Percentiles rank a stretch among this genome's conserved stretches.
These are phyloP conservation scores for Talaromyces piceae DNA, from an alignment of 2,329 filamentous ascomycete species.

Conservation along the genomic window DNA sequence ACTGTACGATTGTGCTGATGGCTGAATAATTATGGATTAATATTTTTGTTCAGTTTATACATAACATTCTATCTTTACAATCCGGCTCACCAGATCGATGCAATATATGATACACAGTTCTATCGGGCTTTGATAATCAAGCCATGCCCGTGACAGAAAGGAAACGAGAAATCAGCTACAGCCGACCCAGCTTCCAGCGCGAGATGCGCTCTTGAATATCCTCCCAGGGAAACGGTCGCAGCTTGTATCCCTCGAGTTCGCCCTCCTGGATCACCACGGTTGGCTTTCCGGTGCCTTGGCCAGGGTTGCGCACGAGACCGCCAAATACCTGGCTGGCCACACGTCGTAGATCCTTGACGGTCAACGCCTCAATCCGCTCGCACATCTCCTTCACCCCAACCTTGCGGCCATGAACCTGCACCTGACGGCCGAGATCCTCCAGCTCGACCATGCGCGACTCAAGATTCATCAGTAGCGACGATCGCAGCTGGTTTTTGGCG, in stretches of 20 bases:
- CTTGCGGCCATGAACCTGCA: conserved; percentile 93
- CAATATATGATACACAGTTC: conserved; percentile 6
- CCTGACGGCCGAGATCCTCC: conserved; percentile 87
- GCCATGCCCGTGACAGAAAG: neutral
- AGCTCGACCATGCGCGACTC: conserved; percentile 96
- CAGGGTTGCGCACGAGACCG: conserved; percentile 66
- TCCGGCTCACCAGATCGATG: neutral
- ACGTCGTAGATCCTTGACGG: conserved; percentile 68
- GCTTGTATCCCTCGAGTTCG: conserved; percentile 61
- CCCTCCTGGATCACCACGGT: conserved; percentile 94
- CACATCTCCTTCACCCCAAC: conserved; percentile 93
- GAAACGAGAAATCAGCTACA: conserved; percentile 32
- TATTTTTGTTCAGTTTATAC: too few relatives aligned
- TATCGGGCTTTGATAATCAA: neutral
- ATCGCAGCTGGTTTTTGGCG: conserved; percentile 94
- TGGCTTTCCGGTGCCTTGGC: conserved; percentile 74
- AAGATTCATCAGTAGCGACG: conserved; percentile 89
- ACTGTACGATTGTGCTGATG: too few relatives aligned
- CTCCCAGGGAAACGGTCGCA: conserved; percentile 69
- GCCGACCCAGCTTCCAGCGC: conserved; percentile 70
- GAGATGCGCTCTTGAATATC: conserved; percentile 83
- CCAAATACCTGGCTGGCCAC: conserved; percentile 74
- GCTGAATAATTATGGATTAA: too few relatives aligned
- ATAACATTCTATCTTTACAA: conserved; percentile 2
- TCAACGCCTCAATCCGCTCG: conserved; percentile 71